Evolutionary conservation across 306 rosid genomes (phyloP), one percentile per base, ranked within the genome.

Genomic region (Erythrophleum fordii): DNA sequence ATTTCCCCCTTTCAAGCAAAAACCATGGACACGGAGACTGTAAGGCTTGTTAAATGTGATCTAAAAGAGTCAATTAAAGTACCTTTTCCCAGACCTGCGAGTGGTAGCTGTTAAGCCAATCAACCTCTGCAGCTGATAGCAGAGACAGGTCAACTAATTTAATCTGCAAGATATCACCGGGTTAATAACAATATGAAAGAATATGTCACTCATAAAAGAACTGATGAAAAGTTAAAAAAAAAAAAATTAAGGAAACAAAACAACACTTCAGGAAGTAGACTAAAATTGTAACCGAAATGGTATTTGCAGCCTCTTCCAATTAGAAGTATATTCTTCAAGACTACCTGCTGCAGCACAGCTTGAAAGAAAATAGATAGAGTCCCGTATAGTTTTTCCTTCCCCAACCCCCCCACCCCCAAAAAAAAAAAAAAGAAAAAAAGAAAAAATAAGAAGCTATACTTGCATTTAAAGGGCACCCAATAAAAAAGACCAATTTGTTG

Each of bases 51-150:
- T 53, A 42, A 69, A 45, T 23, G 35, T 4, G 23, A 11, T 39
- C 52, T 11, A 60, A 11, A 59, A 28, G 23, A 69, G 69, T 29
- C 72, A 80, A 39, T 65, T 64, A 74, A 69, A 55, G 13, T 81
- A 95, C 99, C 98, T 95, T 95, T 78, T 90, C 97, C 98, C 99
- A 93, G 68, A 93, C 97, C 81, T 86, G 87, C 29, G 91, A 90
- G 85, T 95, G 98, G 84, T 93, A 95, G 67, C 88, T 86, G 75
- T 95, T 83, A 41, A 95, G 91, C 98, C 98, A 93, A 78, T 89
- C 85, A 46, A 91, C 70, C 78, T 95, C 99, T 56, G 72, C 81
- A 39, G 58, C 83, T 13, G 97, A 95, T 61, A 95, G 91, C 91
- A 91, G 88, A 83, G 94, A 82, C 73, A 91, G 53, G 71, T 95